Percentiles rank a stretch among this genome's conserved stretches.
Conservation (phyloP, 106 monocot genomes). For the Acorus gramineus region DNA sequence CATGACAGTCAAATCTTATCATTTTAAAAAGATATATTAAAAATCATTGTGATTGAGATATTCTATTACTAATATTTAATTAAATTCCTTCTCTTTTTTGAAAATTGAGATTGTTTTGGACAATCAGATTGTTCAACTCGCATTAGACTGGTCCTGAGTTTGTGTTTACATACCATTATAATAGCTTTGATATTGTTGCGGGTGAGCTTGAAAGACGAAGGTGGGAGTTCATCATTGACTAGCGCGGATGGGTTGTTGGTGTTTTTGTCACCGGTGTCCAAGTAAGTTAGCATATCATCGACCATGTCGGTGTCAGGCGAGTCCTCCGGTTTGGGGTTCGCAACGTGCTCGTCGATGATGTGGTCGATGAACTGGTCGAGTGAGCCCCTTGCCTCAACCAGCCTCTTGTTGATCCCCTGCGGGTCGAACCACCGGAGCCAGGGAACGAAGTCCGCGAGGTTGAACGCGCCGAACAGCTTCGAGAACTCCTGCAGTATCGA, state of each 20-base stretch:
- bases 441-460: slow-evolving; percentile 80
- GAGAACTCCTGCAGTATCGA: slow-evolving; percentile 84
- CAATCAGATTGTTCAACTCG: no score
- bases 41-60: neutral
- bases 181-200: slow-evolving; percentile 88
- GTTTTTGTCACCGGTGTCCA: neutral
- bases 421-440: slow-evolving; percentile 57
- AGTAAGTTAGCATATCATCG: slow-evolving; percentile 83
- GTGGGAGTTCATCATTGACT: slow-evolving; percentile 24
- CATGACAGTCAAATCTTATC: no score
- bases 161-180: slow-evolving; percentile 64
- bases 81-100: no score
- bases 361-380: slow-evolving; percentile 70
- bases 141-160: no score
- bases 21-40: neutral
- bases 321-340: slow-evolving; percentile 40
- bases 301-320: slow-evolving; percentile 73
- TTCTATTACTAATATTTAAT: no score
- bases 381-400: slow-evolving; percentile 30
- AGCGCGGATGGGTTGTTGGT: neutral
- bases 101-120: no score
- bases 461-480: slow-evolving; percentile 78
- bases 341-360: slow-evolving; percentile 72
- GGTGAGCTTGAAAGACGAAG: slow-evolving; percentile 40
- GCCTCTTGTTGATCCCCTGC: slow-evolving; percentile 52